These are phyloP conservation scores for Phytopythium delawarense DNA, from an alignment of 352 stramenopile genomes.

Conservation along the genomic window DNA sequence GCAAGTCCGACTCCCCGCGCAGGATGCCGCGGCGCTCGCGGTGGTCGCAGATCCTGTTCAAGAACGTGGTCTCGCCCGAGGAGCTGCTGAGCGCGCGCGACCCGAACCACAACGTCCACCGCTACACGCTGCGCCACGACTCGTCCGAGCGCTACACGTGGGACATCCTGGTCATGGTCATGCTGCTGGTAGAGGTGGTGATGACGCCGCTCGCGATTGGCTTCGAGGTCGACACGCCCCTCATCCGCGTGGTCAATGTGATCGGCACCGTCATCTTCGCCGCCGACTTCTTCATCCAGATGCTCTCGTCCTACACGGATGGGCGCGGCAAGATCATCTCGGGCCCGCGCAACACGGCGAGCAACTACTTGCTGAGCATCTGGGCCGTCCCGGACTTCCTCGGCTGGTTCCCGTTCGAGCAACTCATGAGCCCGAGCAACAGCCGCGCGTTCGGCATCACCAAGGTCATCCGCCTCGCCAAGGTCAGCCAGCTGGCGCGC, in stretches of 20 bases:
- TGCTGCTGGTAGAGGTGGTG: constrained; percentile 52
- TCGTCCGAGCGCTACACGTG: constrained; percentile 32
- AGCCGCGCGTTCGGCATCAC: constrained; percentile 54
- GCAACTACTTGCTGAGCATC: constrained; percentile 47
- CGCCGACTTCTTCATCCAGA: constrained; percentile 51
- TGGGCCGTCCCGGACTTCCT: constrained; percentile 62
- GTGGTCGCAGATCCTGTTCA: constrained; percentile 20
- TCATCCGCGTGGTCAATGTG: constrained; percentile 16
- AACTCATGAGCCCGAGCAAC: constrained; percentile 23
- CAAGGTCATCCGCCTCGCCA: constrained; percentile 68
- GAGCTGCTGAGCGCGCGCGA: constrained; percentile 37
- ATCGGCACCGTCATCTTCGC: constrained; percentile 43
- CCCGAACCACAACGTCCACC: constrained; percentile 22
- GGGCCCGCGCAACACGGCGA: constrained; percentile 27
- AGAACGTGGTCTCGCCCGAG: constrained; percentile 22
- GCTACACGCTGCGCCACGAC: constrained; percentile 52
- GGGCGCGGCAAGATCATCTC: constrained; percentile 49
- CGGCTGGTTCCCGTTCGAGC: constrained; percentile 68
- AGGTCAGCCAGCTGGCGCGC: constrained; percentile 52
- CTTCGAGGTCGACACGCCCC: constrained; percentile 25
- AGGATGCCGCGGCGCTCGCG: constrained; percentile 1
- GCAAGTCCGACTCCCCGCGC: constrained; percentile 4
- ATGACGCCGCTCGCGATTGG: constrained; percentile 49
- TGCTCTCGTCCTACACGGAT: constrained; percentile 51
- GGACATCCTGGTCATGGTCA: constrained; percentile 48